Evolutionary conservation across 2,329 filamentous ascomycete species (phyloP), one percentile per base, ranked within the genome.

Genomic region (Aspergillus sp.): DNA sequence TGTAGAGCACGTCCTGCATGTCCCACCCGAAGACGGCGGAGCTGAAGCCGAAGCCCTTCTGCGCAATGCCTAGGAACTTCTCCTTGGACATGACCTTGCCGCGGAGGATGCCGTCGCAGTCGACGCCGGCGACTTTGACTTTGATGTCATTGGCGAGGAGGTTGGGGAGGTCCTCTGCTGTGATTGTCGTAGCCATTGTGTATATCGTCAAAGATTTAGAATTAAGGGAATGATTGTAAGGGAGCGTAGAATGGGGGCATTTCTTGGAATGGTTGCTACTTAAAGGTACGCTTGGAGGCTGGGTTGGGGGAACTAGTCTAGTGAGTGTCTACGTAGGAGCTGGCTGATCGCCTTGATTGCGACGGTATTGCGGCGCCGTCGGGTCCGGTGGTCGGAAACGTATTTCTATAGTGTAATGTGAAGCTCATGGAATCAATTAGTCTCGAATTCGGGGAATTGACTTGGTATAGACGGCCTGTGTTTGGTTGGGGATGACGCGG

Each of bases 11-110:
- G 73, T 97, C 92, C 78, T 97, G 92, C 92, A 96, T 96, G 78
- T 97, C 92, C 92, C 92, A 96, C 72, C 92, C 92, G 70, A 96
- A 97, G 67, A 96, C 87, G 66, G 96, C 92, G 36, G 90, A 93
- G 80, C 92, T 96, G 81, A 96, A 96, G 60, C 92, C 92, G 68
- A 96, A 96, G 61, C 92, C 92, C 54, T 86, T 84, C 54, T 85
- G 78, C 21, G 88, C 89, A 58, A 96, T 85, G 47, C 90, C 91
- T 43, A 96, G 81, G 77, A 97, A 97, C 80, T 97, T 97, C 73
- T 89, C 90, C 83, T 96, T 96, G 67, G 91, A 91, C 78, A 97
- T 87, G 63, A 97, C 84, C 79, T 97, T 97, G 67, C 92, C 92
- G 55, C 92, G 90, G 52, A 96, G 82, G 50, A 92, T 87, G 55